phyloP scores from a whole-genome alignment of 2,329 filamentous ascomycete species.

The Botrytis paeoniae region DNA sequence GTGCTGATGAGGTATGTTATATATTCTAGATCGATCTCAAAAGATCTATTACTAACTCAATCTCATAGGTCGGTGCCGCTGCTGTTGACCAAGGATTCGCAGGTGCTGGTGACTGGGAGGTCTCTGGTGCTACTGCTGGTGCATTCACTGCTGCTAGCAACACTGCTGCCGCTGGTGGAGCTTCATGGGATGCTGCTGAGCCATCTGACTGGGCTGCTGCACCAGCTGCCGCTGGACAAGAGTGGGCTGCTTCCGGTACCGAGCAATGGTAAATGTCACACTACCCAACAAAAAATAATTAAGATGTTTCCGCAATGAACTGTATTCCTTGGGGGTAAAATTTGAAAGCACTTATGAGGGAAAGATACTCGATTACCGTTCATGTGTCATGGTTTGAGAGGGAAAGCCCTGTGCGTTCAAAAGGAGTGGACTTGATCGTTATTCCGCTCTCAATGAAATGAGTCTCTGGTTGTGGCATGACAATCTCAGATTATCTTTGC shows the following conservation, averaged over 20 bases:
- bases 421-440: constrained; percentile 38
- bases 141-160: constrained; percentile 56
- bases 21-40: no score
- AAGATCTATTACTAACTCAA: constrained; percentile 4
- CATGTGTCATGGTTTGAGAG: constrained; percentile 53
- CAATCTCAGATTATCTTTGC: constrained; percentile 16
- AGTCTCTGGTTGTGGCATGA: constrained; percentile 17
- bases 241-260: constrained; percentile 54
- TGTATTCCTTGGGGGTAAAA: constrained; percentile 43
- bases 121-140: constrained; percentile 60
- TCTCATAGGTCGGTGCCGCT: constrained; percentile 57
- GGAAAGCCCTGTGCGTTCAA: constrained; percentile 96
- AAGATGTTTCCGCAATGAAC: constrained; percentile 25
- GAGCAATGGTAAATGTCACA: constrained; percentile 37
- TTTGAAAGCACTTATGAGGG: constrained; percentile 92
- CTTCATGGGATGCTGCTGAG: constrained; percentile 59
- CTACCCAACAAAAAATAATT: constrained; percentile 25
- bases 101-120: constrained; percentile 73
- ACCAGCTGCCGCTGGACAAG: constrained; percentile 44
- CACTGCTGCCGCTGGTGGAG: constrained; percentile 57
- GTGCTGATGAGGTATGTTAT: constrained; percentile 62
- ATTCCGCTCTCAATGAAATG: constrained; percentile 21
- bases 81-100: constrained; percentile 78
- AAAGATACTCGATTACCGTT: constrained; percentile 82
- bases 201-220: constrained; percentile 48